phyloP scores from a whole-genome alignment of 2,329 filamentous ascomycete species.

The Fusarium neocosmosporiellum region DNA sequence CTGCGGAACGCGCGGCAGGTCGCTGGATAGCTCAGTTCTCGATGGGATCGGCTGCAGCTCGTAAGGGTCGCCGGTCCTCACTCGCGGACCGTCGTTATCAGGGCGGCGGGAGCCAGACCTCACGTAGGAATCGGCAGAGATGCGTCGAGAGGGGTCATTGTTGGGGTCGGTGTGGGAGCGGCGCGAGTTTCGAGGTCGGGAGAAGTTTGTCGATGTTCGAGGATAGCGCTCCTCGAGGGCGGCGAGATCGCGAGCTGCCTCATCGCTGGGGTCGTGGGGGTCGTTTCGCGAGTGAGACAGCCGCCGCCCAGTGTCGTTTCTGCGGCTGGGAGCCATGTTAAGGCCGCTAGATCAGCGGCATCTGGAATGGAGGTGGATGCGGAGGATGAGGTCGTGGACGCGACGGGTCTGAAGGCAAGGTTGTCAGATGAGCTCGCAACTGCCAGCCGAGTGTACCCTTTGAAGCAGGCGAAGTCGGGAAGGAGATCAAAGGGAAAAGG shows the following conservation, averaged over 20 bases:
- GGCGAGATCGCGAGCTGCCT: conserved; percentile 37
- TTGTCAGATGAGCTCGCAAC: neutral
- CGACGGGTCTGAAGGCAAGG: neutral
- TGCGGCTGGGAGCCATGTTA: conserved; percentile 45
- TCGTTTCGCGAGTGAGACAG: conserved; percentile 22
- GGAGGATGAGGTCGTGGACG: conserved; percentile 16
- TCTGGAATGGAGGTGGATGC: conserved; percentile 29
- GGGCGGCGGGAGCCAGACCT: conserved; percentile 31
- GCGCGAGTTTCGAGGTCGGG: conserved; percentile 28
- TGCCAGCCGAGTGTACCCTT: neutral
- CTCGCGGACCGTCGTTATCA: conserved; percentile 20
- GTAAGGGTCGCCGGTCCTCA: conserved; percentile 17
- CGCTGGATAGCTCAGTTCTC: conserved; percentile 21
- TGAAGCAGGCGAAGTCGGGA: neutral
- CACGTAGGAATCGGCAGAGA: conserved; percentile 24
- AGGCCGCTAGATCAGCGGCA: conserved; percentile 38
- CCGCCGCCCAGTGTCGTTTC: conserved; percentile 36
- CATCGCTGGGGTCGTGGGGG: conserved; percentile 21
- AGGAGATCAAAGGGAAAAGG: neutral
- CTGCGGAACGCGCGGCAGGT: conserved; percentile 15
- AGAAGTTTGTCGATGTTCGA: conserved; percentile 28
- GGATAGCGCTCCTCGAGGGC: conserved; percentile 40
- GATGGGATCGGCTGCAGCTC: conserved; percentile 43
- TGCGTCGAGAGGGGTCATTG: conserved; percentile 24
- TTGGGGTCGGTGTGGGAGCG: conserved; percentile 30